Base-by-base conservation (phyloP, 2,329 filamentous ascomycete species). In the Fusarium protoensiforme region DNA sequence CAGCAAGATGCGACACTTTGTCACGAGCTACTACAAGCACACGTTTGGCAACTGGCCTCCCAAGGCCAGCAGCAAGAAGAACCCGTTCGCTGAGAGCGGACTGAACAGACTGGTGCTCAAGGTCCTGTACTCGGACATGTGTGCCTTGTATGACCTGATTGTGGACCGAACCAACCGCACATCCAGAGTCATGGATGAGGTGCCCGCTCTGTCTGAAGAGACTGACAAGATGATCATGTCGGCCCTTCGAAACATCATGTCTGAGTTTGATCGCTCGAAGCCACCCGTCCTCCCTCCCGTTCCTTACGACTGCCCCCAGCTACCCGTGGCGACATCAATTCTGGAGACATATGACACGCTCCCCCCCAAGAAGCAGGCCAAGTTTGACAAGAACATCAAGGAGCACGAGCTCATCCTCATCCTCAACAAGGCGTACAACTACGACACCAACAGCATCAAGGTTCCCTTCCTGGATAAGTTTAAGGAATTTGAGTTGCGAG, bases 201-300 rank as follows among this genome's bases (percentile, higher is more conserved):
- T 86, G 7, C 85, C 89, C 7, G 84, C 86, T 20, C 86, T 90
- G 24, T 87, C 87, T 2, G 85, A 87, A 1, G 88, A 88, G 22
- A 84, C 88, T 18, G 85, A 88, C 24, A 90, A 92, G 69, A 88
- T 92, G 27, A 87, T 90, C 13, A 86, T 90, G 29, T 88, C 91
- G 41, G 94, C 93, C 2, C 85, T 98, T 53, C 91, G 96, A 62
- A 92, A 91, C 71, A 89, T 98, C 14, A 87, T 98, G 72, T 92
- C 90, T 74, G 96, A 98, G 82, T 98, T 95, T 78, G 96, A 99
- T 80, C 91, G 93, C 68, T 96, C 93, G 10, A 94, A 92, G 16
- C 94, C 96, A 1, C 96, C 96, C 0, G 95, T 98, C 1, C 90
- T 96, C 67, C 96, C 96, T 1, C 94, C 96, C 0, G 91, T 98